Evolutionary conservation across 768 basidiomycete species (phyloP), one percentile per base, ranked within the genome.

Genomic region (Fomitopsis serialis): DNA sequence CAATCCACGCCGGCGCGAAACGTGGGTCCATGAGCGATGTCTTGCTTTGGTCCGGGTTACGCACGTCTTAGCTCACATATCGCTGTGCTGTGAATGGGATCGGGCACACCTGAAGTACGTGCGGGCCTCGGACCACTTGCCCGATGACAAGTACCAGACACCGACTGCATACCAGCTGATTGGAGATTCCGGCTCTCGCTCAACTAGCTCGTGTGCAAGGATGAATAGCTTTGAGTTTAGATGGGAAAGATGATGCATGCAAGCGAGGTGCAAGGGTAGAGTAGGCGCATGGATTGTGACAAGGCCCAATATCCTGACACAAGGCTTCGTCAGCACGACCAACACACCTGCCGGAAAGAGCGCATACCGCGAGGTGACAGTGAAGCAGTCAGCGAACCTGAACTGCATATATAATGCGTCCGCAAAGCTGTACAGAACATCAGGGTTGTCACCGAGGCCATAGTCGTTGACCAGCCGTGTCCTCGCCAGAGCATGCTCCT

Each of bases 121-220:
- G 60, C 96, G 75, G 2, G 95, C 92, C 61, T 96, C 91, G 11
- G 84, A 74, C 88, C 90, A 99, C 63, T 95, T 91, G 48, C 81
- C 80, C 25, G 84, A 82, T 29, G 85, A 81, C 52, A 96, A 80
- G 70, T 99, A 98, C 90, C 95, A 99, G 21, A 98, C 84, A 0
- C 95, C 97, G 22, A 98, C 97, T 3, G 97, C 92, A 69, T 98
- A 99, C 97, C 97, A 99, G 61, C 92, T 95, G 50, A 92, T 81
- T 0, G 93, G 85, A 42, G 90, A 87, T 63, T 94, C 91, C 0
- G 97, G 95, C 65, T 98, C 95, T 45, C 82, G 83, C 51, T 98
- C 92, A 17, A 98, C 94, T 66, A 99, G 81, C 64, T 97, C 92
- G 63, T 98, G 97, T 0, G 97, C 97, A 36, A 98, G 79, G 57